phyloP scores from a whole-genome alignment of 129 eudicot genomes.

The Pulicaria dysenterica region DNA sequence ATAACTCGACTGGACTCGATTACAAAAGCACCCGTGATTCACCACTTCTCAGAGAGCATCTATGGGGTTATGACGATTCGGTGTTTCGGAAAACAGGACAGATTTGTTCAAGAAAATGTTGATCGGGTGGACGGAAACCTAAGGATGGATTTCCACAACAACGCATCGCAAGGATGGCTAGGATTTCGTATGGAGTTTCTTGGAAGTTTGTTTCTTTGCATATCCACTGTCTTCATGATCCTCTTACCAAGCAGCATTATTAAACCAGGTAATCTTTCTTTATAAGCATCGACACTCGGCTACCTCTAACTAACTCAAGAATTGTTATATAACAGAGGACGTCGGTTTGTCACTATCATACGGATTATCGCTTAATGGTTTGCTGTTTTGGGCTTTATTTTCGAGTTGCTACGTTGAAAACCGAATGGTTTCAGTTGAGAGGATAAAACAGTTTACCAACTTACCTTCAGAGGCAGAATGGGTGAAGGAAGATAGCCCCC shows the following conservation, averaged over 20 bases:
- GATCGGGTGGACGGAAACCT: constrained; percentile 55
- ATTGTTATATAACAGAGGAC: too few relatives aligned
- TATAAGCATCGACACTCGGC: too few relatives aligned
- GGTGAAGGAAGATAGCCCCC: constrained; percentile 42
- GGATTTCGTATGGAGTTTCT: constrained; percentile 70
- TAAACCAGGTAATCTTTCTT: constrained; percentile 51
- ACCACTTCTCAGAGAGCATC: constrained; percentile 71
- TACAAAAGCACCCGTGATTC: constrained; percentile 71
- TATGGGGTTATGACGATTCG: constrained; percentile 73
- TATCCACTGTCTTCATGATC: constrained; percentile 59
- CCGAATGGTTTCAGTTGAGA: constrained; percentile 78
- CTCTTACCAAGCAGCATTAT: constrained; percentile 55
- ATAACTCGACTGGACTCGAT: constrained; percentile 64
- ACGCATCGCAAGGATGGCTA: constrained; percentile 70
- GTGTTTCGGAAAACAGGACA: constrained; percentile 51
- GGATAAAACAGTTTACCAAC: constrained; percentile 59
- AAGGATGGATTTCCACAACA: constrained; percentile 68
- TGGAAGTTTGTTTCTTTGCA: constrained; percentile 58
- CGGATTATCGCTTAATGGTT: constrained; percentile 57
- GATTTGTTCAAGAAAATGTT: constrained; percentile 53
- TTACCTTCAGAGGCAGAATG: constrained; percentile 77
- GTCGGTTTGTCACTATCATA: constrained; percentile 77
- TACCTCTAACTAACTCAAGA: too few relatives aligned
- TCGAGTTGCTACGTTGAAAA: constrained; percentile 59
- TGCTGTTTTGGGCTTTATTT: constrained; percentile 53